Evolutionary conservation across 768 basidiomycete genomes (phyloP), one percentile per base, ranked within the genome.

Genomic region (Lactarius sanguifluus): DNA sequence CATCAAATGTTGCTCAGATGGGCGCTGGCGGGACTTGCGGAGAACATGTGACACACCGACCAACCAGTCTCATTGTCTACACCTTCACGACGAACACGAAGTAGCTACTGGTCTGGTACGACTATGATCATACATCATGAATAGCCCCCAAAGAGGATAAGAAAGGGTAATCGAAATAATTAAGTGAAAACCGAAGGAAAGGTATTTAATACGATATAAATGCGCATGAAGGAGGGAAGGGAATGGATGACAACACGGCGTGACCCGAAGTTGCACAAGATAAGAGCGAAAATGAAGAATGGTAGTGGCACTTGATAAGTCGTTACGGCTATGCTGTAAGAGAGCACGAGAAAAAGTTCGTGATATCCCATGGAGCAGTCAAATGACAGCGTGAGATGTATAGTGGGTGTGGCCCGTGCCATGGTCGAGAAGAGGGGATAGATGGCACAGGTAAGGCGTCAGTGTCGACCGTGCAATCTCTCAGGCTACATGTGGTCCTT

Each of bases 91-190:
- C 57, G 58, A 28, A 47, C 55, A 56, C 55, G 50, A 57, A 55
- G 32, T 63, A 45, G 62, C 36, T 43, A 30, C 61, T 34, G 57
- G 45, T 36, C 61, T 25, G 57, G 45, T 43, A 62, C 40, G 28
- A 54, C 62, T 32, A 38, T 63, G 62, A 25, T 67, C 69, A 47
- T 70, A 63, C 59, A 63, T 60, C 43, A 30, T 61, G 56, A 66
- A 58, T 82, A 69, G 78, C 82, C 38, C 81, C 80, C 1, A 56
- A 40, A 57, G 30, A 16, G 25, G 40, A 65, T 28, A 41, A 20
- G 9, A 41, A 64, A 54, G 66, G 50, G 52, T 59, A 64, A 60
- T 58, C 32, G 36, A 55, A 52, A 45, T 65, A 47, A 67, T 67
- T 67, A 67, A 34, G 45, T 13, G 41, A 10, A 16, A 18, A 32